Evolutionary conservation across 305 asterid genomes (phyloP).

Genomic region (Fraxinus baroniana): DNA sequence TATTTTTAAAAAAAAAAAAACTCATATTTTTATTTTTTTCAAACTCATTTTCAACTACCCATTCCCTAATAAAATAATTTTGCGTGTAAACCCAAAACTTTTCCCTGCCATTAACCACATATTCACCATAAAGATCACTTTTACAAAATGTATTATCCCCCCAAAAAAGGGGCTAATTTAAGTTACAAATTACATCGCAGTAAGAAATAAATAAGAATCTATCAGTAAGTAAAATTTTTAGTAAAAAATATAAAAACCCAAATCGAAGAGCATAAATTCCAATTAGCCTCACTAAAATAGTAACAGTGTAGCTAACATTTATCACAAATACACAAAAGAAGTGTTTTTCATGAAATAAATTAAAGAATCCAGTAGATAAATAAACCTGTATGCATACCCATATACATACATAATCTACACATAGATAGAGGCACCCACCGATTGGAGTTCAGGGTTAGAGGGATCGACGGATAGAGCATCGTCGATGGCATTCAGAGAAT

Average conservation of each 20-base stretch:
- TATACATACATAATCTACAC: neutral
- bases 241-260: neutral
- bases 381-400: neutral
- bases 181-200: neutral
- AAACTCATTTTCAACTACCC: neutral
- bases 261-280: conserved; percentile 9
- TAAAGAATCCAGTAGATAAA: neutral
- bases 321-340: neutral
- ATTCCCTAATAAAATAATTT: neutral
- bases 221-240: conserved; percentile 10
- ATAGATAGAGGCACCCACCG: conserved; percentile 41
- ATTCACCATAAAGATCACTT: neutral
- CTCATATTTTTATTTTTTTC: neutral
- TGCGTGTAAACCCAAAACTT: neutral
- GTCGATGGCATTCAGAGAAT: conserved; percentile 61
- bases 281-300: neutral
- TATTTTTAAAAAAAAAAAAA: too few relatives aligned
- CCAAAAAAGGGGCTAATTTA: neutral
- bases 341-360: neutral
- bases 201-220: neutral
- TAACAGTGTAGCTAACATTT: neutral
- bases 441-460: conserved; percentile 61
- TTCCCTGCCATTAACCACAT: neutral
- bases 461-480: conserved; percentile 74
- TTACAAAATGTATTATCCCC: neutral